These are phyloP conservation scores for Claviceps arundinis DNA, from an alignment of 2,329 filamentous ascomycete species.

Conservation along the genomic window DNA sequence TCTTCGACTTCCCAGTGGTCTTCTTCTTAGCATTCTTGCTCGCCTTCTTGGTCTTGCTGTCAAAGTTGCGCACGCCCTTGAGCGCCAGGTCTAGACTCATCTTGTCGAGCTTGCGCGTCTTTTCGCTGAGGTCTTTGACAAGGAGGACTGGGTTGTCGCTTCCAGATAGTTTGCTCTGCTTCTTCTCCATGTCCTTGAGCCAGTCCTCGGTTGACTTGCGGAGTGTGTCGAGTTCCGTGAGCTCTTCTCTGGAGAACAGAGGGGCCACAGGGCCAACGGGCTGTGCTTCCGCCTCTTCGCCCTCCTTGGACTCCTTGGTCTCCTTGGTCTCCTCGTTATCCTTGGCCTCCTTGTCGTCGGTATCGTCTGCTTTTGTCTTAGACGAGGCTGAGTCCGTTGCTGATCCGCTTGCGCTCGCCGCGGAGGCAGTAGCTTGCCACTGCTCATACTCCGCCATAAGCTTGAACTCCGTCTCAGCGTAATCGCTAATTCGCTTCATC, in stretches of 20 bases:
- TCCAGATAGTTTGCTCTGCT: slow-evolving; percentile 55
- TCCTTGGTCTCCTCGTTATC: too few species aligned
- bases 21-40: slow-evolving; percentile 20
- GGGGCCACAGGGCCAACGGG: slow-evolving; percentile 42
- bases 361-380: slow-evolving; percentile 38
- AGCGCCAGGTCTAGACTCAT: slow-evolving; percentile 56
- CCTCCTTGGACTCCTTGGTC: slow-evolving; percentile 22
- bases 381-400: slow-evolving; percentile 34
- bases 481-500: slow-evolving; percentile 57
- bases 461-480: slow-evolving; percentile 55
- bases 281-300: slow-evolving; percentile 32
- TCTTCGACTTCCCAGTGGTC: slow-evolving; percentile 24
- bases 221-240: slow-evolving; percentile 49
- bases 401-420: slow-evolving; percentile 25
- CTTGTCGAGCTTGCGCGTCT: slow-evolving; percentile 59
- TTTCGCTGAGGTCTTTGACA: slow-evolving; percentile 55
- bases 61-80: slow-evolving; percentile 44
- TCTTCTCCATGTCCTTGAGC: slow-evolving; percentile 57
- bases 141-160: slow-evolving; percentile 66
- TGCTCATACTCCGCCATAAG: slow-evolving; percentile 57
- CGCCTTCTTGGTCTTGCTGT: slow-evolving; percentile 27
- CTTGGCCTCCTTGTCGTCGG: slow-evolving; percentile 43
- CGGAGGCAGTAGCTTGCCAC: slow-evolving; percentile 36
- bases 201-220: slow-evolving; percentile 54
- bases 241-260: slow-evolving; percentile 60